Conservation (phyloP, 306 rosid genomes). For the Vicia faba region DNA sequence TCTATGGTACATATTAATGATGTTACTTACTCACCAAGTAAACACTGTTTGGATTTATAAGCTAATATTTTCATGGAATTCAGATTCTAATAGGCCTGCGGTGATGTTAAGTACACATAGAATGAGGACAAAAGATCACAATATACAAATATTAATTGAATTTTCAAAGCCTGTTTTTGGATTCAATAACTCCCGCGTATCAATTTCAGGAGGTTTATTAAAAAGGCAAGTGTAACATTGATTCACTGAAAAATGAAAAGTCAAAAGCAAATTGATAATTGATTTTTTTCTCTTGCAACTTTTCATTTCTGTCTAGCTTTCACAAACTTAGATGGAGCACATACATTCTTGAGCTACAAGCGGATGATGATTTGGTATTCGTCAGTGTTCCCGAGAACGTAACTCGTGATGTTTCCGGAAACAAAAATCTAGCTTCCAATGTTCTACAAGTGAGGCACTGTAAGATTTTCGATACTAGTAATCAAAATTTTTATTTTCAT, state of each 20-base stretch:
- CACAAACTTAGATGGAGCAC: constrained; percentile 50
- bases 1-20: constrained; percentile 59
- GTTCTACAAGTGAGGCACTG: constrained; percentile 88
- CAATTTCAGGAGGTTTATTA: constrained; percentile 70
- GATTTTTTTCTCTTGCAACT: constrained; percentile 32
- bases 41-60: constrained; percentile 10
- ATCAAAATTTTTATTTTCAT: not conserved
- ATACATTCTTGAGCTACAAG: constrained; percentile 63
- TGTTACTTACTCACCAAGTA: constrained; percentile 16
- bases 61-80: constrained; percentile 34
- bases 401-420: constrained; percentile 81
- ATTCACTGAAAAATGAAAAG: constrained; percentile 22
- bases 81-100: constrained; percentile 76
- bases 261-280: constrained; percentile 12
- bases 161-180: constrained; percentile 78
- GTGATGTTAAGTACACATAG: constrained; percentile 80
- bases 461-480: constrained; percentile 42
- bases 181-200: constrained; percentile 73
- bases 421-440: constrained; percentile 83
- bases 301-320: constrained; percentile 55
- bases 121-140: constrained; percentile 66
- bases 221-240: constrained; percentile 57
- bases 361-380: constrained; percentile 50
- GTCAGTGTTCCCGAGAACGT: constrained; percentile 73
- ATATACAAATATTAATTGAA: constrained; percentile 52